Base-by-base conservation (phyloP, 2,329 filamentous ascomycete species). In the Arthroderma sp. region DNA sequence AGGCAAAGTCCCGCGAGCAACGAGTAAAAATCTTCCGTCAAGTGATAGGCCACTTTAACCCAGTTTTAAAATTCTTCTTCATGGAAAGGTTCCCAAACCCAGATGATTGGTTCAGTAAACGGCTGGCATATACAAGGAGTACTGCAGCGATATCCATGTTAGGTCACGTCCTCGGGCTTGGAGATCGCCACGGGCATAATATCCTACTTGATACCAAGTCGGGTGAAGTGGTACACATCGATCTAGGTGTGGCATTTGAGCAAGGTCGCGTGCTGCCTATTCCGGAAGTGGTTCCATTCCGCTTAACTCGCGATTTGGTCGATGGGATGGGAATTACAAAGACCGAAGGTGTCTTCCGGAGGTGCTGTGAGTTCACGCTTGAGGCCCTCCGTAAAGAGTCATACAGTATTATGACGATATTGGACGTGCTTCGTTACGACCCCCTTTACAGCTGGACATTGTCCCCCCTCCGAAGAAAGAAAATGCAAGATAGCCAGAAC, bases 321-420 rank as follows among this genome's bases (percentile, higher is more conserved):
- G 93, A 98, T 58, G 93, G 86, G 28, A 95, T 99, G 85, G 91
- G 91, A 29, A 83, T 94, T 53, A 93, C 86, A 2, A 86, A 85
- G 56, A 94, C 88, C 0, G 93, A 99, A 63, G 91, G 91, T 3
- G 87, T 96, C 0, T 98, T 96, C 68, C 78, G 91, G 5, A 79
- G 93, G n/a, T 96, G 89, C 65, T 98, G 91, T 62, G 93, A 99
- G 61, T 96, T 96, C 61, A 96, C 88, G 0, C 77, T 99, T 30
- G 87, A 95, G 50, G 88, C 93, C 1, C 70, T 99, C 32, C 81
- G 91, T n/a, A 84, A 94, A 56, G 91, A 98, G 61, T 85, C 85
- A 8, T 93, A 94, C 60, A 88, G 83, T 38, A 98, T 99, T 67
- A 96, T 95, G 88, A 96, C 91, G 0, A 87, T 98, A 43, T 77